A percentile compares a stretch with the other conserved stretches of the same genome.
These are phyloP conservation scores for Chalaropsis ovoidea DNA, from an alignment of 2,329 filamentous ascomycete genomes.

Conservation along the genomic window DNA sequence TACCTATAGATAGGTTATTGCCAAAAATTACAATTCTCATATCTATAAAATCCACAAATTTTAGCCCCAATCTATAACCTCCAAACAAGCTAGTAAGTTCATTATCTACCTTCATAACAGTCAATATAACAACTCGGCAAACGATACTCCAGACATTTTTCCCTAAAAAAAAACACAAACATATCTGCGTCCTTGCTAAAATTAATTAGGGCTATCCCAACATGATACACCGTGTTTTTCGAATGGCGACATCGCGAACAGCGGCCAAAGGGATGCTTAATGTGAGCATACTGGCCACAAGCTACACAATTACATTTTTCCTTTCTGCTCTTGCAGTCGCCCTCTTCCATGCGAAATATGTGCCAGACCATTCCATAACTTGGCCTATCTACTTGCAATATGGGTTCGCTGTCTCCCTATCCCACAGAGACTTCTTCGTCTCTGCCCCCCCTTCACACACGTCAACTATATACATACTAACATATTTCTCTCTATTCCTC, in stretches of 20 bases:
- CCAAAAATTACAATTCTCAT: background rate
- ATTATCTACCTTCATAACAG: too few species aligned
- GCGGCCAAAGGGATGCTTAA: slow-evolving; percentile 44
- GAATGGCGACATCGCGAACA: slow-evolving; percentile 38
- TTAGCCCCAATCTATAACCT: background rate
- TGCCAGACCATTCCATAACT: slow-evolving; percentile 45
- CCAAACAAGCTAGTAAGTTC: background rate
- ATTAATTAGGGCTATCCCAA: background rate
- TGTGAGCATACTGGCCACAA: slow-evolving; percentile 37
- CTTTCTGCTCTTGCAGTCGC: slow-evolving; percentile 42
- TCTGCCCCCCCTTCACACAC: too few species aligned
- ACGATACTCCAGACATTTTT: too few species aligned
- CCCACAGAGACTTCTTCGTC: background rate
- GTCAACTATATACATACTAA: background rate
- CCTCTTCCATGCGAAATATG: slow-evolving; percentile 47
- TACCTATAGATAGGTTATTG: too few species aligned
- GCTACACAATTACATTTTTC: slow-evolving; percentile 37
- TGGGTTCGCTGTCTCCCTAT: slow-evolving; percentile 36
- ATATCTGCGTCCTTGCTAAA: background rate
- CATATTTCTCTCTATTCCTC: background rate
- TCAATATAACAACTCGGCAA: too few species aligned
- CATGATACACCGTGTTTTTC: slow-evolving; percentile 8
- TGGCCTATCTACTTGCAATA: slow-evolving; percentile 49
- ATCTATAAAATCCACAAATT: background rate
- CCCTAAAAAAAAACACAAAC: background rate